These are phyloP conservation scores for Dothistroma pini DNA, from an alignment of 2,329 filamentous ascomycete genomes.

Conservation along the genomic window DNA sequence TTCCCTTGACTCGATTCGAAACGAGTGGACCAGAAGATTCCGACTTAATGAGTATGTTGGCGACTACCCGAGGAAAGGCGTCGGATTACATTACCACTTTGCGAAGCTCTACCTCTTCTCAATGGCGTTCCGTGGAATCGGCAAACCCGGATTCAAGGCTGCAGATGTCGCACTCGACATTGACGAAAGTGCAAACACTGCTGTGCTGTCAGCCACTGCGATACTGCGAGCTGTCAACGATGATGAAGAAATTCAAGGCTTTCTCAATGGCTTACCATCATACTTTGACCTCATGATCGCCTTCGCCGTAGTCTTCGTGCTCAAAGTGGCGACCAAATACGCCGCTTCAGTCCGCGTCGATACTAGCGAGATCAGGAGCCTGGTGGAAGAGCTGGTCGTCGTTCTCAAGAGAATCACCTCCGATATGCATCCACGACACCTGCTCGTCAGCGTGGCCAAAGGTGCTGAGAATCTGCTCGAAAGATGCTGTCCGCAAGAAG, in stretches of 20 bases:
- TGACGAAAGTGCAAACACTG: constrained; percentile 29
- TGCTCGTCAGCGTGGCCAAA: constrained; percentile 29
- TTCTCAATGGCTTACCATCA: constrained; percentile 31
- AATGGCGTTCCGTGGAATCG: constrained; percentile 28
- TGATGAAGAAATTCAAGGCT: constrained; percentile 28
- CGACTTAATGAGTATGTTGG: constrained; percentile 26
- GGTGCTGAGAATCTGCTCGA: constrained; percentile 29
- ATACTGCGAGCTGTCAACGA: constrained; percentile 26
- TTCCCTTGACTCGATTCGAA: constrained; percentile 26
- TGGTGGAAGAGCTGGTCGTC: constrained; percentile 26
- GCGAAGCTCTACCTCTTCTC: constrained; percentile 31
- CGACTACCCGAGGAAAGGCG: constrained; percentile 30
- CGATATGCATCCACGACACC: constrained; percentile 31
- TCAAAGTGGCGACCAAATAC: constrained; percentile 33
- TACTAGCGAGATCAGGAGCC: constrained; percentile 25
- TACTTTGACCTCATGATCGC: constrained; percentile 35
- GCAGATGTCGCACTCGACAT: constrained; percentile 28
- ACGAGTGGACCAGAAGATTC: constrained; percentile 29
- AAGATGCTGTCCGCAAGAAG: constrained; percentile 19
- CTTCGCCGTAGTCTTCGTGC: constrained; percentile 32
- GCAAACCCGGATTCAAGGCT: constrained; percentile 24
- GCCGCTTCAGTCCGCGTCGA: constrained; percentile 27
- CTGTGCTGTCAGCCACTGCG: constrained; percentile 27
- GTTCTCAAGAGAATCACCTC: constrained; percentile 29
- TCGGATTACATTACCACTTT: constrained; percentile 30